A percentile compares a stretch with the other conserved stretches of the same genome.
Conservation (phyloP, 371 early-diverging fungal species). For the Mucor mucedo region DNA sequence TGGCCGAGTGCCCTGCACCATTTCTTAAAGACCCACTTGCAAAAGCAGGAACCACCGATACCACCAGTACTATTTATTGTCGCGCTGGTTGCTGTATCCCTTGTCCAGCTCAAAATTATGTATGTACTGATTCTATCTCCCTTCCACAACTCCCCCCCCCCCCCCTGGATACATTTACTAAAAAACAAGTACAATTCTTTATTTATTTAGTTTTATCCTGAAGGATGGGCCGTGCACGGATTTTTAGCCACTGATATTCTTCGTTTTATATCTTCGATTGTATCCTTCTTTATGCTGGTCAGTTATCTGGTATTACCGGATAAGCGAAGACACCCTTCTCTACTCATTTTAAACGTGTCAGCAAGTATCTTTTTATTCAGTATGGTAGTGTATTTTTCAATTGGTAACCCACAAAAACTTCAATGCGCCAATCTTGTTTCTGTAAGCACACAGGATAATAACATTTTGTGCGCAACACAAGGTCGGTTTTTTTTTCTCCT, state of each 20-base stretch:
- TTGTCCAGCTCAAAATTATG: slow-evolving; percentile 47
- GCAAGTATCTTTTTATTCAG: slow-evolving; percentile 62
- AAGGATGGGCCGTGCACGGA: slow-evolving; percentile 49
- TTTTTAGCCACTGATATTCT: slow-evolving; percentile 56
- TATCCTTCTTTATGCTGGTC: slow-evolving; percentile 56
- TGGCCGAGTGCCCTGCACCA: slow-evolving; percentile 45
- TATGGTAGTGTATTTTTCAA: slow-evolving; percentile 56
- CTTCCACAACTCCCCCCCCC: too few species aligned
- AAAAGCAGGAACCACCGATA: slow-evolving; percentile 23
- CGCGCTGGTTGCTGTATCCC: slow-evolving; percentile 48
- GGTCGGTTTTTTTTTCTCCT: slow-evolving; percentile 28
- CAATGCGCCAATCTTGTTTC: slow-evolving; percentile 59
- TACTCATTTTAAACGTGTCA: slow-evolving; percentile 66
- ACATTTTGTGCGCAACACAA: slow-evolving; percentile 64
- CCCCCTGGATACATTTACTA: neutral
- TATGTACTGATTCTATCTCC: slow-evolving; percentile 6
- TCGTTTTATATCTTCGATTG: slow-evolving; percentile 57
- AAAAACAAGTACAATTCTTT: neutral
- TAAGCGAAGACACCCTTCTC: slow-evolving; percentile 68
- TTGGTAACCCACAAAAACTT: slow-evolving; percentile 57
- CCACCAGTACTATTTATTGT: slow-evolving; percentile 26
- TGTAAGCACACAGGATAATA: slow-evolving; percentile 60
- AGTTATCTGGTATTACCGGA: slow-evolving; percentile 65
- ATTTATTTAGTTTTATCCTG: slow-evolving; percentile 46
- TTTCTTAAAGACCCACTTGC: slow-evolving; percentile 42